Evolutionary conservation across 371 early-diverging fungal species (phyloP).

Genomic region (Phascolomyces articulosus): DNA sequence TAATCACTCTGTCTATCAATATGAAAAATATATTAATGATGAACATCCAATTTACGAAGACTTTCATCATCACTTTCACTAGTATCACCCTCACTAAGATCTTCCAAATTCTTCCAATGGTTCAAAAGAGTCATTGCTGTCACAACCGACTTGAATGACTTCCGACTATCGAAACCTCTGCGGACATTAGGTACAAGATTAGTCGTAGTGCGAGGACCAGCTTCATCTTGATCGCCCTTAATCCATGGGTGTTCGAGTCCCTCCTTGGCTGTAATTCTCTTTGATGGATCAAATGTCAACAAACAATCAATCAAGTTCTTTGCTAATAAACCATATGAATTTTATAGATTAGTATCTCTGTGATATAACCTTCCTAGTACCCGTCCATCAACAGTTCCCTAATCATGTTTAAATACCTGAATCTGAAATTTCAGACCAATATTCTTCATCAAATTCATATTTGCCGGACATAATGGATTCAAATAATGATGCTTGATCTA

Average conservation of each 20-base stretch:
- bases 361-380: too few species aligned
- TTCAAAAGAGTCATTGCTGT: constrained; percentile 22
- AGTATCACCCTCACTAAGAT: constrained; percentile 15
- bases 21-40: not conserved
- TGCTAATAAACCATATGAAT: constrained; percentile 47
- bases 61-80: not conserved
- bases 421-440: constrained; percentile 80
- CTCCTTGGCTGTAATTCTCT: constrained; percentile 73
- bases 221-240: constrained; percentile 25
- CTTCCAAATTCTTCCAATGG: constrained; percentile 30
- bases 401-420: too few species aligned
- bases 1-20: not conserved
- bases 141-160: constrained; percentile 22
- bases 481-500: constrained; percentile 12
- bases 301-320: constrained; percentile 79
- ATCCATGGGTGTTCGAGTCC: constrained; percentile 82
- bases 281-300: constrained; percentile 72
- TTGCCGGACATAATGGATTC: constrained; percentile 68
- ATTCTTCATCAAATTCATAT: constrained; percentile 77
- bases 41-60: not conserved
- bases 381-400: too few species aligned
- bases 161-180: constrained; percentile 24
- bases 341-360: not conserved
- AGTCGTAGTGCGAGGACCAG: constrained; percentile 19
- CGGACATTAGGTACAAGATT: constrained; percentile 32